These are phyloP conservation scores for Farysia itapuensis DNA, from an alignment of 1,284 basidiomycete species.

Conservation along the genomic window DNA sequence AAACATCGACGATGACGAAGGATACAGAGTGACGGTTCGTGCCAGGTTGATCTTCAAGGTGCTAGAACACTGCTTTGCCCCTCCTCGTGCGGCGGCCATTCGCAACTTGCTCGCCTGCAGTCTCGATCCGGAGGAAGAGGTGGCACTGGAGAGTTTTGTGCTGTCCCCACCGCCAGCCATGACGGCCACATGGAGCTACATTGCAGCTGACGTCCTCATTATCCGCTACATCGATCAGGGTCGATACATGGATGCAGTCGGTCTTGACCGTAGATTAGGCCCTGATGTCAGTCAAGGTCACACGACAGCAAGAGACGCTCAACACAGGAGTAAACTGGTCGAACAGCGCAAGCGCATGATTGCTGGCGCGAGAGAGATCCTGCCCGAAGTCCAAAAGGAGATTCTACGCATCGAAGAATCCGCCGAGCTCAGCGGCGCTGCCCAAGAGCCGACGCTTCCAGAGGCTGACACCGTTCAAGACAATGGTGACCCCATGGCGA, in stretches of 20 bases:
- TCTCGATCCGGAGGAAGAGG: slow-evolving; percentile 30
- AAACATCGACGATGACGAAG: slow-evolving; percentile 21
- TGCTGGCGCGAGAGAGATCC: slow-evolving; percentile 28
- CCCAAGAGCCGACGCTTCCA: too few relatives aligned
- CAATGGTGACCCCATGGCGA: too few relatives aligned
- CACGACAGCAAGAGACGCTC: slow-evolving; percentile 11
- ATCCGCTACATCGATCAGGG: slow-evolving; percentile 46
- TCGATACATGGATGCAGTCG: slow-evolving; percentile 49
- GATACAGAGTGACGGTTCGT: slow-evolving; percentile 18
- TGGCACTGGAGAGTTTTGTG: slow-evolving; percentile 31
- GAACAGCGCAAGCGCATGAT: slow-evolving; percentile 40
- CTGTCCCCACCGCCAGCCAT: slow-evolving; percentile 30
- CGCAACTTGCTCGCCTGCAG: slow-evolving; percentile 35
- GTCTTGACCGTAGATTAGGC: slow-evolving; percentile 39
- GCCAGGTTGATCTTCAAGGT: slow-evolving; percentile 31
- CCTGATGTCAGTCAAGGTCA: slow-evolving; percentile 37
- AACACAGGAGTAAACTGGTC: slow-evolving; percentile 31
- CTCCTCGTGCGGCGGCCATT: slow-evolving; percentile 36
- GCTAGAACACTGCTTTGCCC: slow-evolving; percentile 43
- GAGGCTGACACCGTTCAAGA: background rate
- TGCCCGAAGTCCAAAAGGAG: slow-evolving; percentile 44
- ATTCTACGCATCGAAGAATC: slow-evolving; percentile 35
- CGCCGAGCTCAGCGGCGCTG: slow-evolving; percentile 21
- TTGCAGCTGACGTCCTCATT: slow-evolving; percentile 46
- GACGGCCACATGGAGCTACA: slow-evolving; percentile 33